Percentiles rank a stretch among this genome's conserved stretches.
phyloP scores from a whole-genome alignment of 169 alveolate genomes.

The Babesia bigemina region DNA sequence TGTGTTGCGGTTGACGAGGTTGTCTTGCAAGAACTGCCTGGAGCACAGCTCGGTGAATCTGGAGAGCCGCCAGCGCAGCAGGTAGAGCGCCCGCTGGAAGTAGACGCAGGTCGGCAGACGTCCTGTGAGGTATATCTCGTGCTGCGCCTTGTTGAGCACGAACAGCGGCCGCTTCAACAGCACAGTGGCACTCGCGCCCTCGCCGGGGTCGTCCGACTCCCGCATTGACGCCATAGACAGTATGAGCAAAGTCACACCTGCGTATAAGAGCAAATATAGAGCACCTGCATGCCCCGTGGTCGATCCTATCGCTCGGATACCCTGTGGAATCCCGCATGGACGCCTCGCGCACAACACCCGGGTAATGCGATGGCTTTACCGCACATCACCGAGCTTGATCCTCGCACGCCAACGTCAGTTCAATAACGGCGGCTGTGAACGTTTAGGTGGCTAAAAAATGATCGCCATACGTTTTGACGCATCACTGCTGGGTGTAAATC shows the following conservation, averaged over 20 bases:
- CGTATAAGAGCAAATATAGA: not conserved
- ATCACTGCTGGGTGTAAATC: no score
- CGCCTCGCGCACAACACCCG: no score
- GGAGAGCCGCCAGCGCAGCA: constrained; percentile 60
- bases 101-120: constrained; percentile 62
- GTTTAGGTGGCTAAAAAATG: no score
- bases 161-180: constrained; percentile 53
- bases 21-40: constrained; percentile 2
- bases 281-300: no score
- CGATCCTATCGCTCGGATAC: no score
- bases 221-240: not conserved
- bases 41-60: constrained; percentile 14
- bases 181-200: constrained; percentile 1
- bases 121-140: constrained; percentile 61
- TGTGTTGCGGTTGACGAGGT: constrained; percentile 24
- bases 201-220: not conserved
- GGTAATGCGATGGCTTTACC: no score
- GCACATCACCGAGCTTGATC: no score
- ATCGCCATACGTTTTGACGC: no score
- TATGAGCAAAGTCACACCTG: not conserved
- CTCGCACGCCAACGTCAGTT: no score
- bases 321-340: no score
- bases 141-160: constrained; percentile 36
- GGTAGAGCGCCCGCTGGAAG: constrained; percentile 35
- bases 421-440: no score